A percentile compares a stretch with the other conserved stretches of the same genome.
These are phyloP conservation scores for Fusarium neocosmosporiellum DNA, from an alignment of 2,329 filamentous ascomycete genomes.

Conservation along the genomic window DNA sequence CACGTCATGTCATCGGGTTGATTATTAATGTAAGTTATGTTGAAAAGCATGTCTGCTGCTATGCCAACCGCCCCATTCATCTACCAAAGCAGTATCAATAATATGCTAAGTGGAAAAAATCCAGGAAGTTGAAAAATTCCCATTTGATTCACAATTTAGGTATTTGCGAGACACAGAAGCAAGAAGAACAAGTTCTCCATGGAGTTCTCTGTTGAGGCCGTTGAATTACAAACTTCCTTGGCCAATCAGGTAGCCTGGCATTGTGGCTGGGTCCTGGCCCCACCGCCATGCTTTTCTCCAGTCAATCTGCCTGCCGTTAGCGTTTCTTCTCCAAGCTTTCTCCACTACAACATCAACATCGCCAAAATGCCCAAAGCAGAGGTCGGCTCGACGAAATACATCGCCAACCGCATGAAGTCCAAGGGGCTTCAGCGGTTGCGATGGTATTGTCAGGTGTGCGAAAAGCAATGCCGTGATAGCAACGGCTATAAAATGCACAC, in stretches of 20 bases:
- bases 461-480: slow-evolving; percentile 74
- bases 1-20: neutral
- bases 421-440: slow-evolving; percentile 82
- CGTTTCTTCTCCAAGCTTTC: slow-evolving; percentile 4
- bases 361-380: slow-evolving; percentile 89
- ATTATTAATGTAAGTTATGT: neutral
- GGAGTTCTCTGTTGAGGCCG: neutral
- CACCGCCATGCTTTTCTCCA: slow-evolving; percentile 8
- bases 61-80: neutral
- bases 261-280: neutral
- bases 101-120: neutral
- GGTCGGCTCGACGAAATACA: slow-evolving; percentile 88
- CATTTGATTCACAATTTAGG: neutral
- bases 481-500: slow-evolving; percentile 95
- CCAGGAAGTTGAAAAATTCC: neutral
- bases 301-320: neutral
- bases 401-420: slow-evolving; percentile 90
- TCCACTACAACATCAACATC: slow-evolving; percentile 14
- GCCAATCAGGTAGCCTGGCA: neutral
- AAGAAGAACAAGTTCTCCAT: neutral
- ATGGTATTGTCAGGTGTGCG: slow-evolving; percentile 91
- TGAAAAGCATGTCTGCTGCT: neutral
- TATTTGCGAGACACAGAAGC: neutral
- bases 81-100: neutral
- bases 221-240: neutral